These are phyloP conservation scores for Russula foetens DNA, from an alignment of 768 basidiomycete genomes.

Conservation along the genomic window DNA sequence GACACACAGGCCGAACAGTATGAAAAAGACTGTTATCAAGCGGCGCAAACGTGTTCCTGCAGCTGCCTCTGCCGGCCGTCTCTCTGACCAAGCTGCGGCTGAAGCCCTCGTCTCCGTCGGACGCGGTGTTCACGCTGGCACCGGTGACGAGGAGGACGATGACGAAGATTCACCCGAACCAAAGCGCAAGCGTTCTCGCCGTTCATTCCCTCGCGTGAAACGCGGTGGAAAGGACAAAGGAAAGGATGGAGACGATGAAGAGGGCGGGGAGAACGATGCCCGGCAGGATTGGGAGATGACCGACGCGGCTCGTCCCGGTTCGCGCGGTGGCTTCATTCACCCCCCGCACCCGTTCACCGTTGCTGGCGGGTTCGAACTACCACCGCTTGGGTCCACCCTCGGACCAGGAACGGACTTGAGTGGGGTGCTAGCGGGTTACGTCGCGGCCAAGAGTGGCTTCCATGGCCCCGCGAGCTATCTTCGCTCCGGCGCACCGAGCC, in stretches of 20 bases:
- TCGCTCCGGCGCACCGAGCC: conserved; percentile 56
- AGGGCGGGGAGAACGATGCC: conserved; percentile 18
- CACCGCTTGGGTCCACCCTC: conserved; percentile 38
- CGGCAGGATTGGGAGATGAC: conserved; percentile 15
- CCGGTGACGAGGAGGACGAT: conserved; percentile 37
- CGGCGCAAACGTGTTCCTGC: conserved; percentile 95
- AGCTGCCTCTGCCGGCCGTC: conserved; percentile 43
- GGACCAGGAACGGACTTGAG: conserved; percentile 24
- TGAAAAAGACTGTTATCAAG: conserved; percentile 99
- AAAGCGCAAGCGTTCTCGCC: conserved; percentile 49
- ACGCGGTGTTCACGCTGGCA: conserved; percentile 36
- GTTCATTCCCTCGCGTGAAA: conserved; percentile 22
- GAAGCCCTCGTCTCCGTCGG: conserved; percentile 84
- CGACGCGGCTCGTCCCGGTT: conserved; percentile 10
- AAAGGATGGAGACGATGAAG: conserved; percentile 25
- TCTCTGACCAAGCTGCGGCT: conserved; percentile 83
- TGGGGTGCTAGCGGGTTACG: conserved; percentile 7
- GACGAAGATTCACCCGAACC: conserved; percentile 38
- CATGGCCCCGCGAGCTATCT: conserved; percentile 46
- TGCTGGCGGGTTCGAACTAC: conserved; percentile 50
- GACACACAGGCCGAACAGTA: conserved; percentile 94
- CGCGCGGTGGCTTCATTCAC: conserved; percentile 13
- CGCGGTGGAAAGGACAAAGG: conserved; percentile 18
- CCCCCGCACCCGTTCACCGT: conserved; percentile 15
- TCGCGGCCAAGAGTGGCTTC: conserved; percentile 7